These are phyloP conservation scores for Xylaria digitata DNA, from an alignment of 2,329 filamentous ascomycete genomes.

Conservation along the genomic window DNA sequence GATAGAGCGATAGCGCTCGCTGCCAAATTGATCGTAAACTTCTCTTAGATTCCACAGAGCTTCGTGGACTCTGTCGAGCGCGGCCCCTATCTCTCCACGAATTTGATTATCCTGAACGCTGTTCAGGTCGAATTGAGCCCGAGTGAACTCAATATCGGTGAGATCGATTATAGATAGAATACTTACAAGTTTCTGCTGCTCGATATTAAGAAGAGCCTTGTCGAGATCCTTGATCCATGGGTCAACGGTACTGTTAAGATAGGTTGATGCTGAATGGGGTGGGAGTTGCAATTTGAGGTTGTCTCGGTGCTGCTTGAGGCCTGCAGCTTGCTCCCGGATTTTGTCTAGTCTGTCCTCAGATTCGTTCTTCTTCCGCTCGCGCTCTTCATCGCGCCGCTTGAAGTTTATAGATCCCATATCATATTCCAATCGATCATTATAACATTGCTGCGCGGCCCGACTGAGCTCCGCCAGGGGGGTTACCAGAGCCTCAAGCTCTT, in stretches of 20 bases:
- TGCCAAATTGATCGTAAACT: neutral
- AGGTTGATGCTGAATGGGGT: neutral
- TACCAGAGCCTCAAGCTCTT: constrained; percentile 3
- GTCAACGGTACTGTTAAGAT: neutral
- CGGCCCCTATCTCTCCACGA: neutral
- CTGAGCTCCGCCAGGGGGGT: neutral
- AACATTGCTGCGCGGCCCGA: neutral
- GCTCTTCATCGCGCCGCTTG: neutral
- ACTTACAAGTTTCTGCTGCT: constrained; percentile 7
- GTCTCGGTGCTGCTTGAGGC: neutral
- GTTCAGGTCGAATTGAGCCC: neutral
- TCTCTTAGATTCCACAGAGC: neutral
- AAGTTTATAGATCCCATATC: neutral
- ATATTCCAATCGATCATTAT: neutral
- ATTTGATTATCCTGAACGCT: neutral
- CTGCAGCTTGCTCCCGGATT: neutral
- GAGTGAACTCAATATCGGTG: neutral
- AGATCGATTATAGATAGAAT: neutral
- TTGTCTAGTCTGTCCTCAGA: neutral
- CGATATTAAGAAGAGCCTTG: neutral
- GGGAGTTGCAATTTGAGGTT: neutral
- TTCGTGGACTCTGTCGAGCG: neutral
- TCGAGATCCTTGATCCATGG: constrained; percentile 1
- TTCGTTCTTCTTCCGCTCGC: neutral
- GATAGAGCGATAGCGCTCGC: neutral